Evolutionary conservation across 805 yeast species (phyloP), one percentile per base, ranked within the genome.

Genomic region (Nakazawaea laoshanensis): DNA sequence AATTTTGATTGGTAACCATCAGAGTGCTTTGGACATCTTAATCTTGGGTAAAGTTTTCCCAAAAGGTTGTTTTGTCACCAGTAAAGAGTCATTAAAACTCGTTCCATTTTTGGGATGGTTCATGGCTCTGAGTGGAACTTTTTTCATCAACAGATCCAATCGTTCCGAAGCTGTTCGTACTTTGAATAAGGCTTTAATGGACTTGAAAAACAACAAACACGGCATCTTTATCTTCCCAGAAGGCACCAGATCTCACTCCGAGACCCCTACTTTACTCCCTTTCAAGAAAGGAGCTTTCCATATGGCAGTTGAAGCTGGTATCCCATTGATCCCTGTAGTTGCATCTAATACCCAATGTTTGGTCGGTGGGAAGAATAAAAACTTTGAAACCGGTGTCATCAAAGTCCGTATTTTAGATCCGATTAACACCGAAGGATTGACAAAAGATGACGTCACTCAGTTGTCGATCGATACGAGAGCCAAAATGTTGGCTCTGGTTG

Each of bases 241-340:
- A 58, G 99, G 99, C 18, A 92, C 98, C 2, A 74, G 99, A 57
- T 86, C 96, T 1, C 82, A 79, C 42, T 59, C 81, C 8, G 57
- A 71, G 16, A 67, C 66, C 22, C 78, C 94, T 32, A 74, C 67
- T 3, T 59, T 92, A 52, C 66, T 86, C 31, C 94, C 95, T 1
- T 86, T 92, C 62, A 92, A 92, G 58, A 92, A 92, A 53, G 99
- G 99, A 35, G 96, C 97, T 0, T 92, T 92, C 76, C 96, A 92
- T 57, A 69, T 92, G 50, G 99, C 99, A 6, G 81, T 83, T 42
- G 95, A 87, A 57, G 94, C 94, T 5, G 75, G 74, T 26, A 77
- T 89, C 23, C 97, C 97, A 13, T 65, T 92, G 32, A 74, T 92
- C 16, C 98, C 99, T 7, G 64, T 82, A 32, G 94, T 85, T 10